A percentile compares a stretch with the other conserved stretches of the same genome.
Conservation (phyloP, 305 asterid genomes). For the Solanum hybrid region DNA sequence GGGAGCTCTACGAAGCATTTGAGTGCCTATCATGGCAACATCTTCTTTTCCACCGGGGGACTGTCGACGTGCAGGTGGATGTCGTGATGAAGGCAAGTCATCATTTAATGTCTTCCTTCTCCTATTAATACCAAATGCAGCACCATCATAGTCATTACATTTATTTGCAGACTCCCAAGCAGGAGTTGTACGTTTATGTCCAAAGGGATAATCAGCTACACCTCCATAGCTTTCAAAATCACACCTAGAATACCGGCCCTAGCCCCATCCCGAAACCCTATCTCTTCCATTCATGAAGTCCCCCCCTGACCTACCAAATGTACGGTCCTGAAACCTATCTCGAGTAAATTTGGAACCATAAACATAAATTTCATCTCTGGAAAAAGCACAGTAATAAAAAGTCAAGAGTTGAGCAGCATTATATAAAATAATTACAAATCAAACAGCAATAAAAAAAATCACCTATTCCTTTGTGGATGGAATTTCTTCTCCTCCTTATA, state of each 20-base stretch:
- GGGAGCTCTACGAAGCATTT: slow-evolving; percentile 34
- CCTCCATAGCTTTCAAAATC: slow-evolving; percentile 40
- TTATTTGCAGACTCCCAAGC: background rate
- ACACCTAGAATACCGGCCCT: slow-evolving; percentile 48
- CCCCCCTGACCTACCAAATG: too few relatives aligned
- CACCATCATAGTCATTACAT: background rate
- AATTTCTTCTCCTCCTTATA: slow-evolving; percentile 41
- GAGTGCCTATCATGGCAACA: slow-evolving; percentile 28
- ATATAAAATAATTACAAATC: background rate
- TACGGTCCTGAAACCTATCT: too few relatives aligned
- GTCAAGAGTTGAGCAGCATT: background rate
- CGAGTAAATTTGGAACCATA: background rate
- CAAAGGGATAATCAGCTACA: slow-evolving; percentile 35
- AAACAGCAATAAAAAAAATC: slow-evolving; percentile 16
- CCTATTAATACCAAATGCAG: slow-evolving; percentile 18
- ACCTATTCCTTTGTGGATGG: slow-evolving; percentile 53
- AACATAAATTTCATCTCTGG: too few relatives aligned
- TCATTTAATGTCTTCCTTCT: slow-evolving; percentile 24
- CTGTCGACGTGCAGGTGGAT: slow-evolving; percentile 37
- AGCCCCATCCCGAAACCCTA: background rate
- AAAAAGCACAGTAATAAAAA: background rate
- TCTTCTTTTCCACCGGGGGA: slow-evolving; percentile 53
- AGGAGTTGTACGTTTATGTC: slow-evolving; percentile 39
- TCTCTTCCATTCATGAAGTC: too few relatives aligned
- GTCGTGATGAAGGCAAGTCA: slow-evolving; percentile 33